These are phyloP conservation scores for Acrodontium crateriforme DNA, from an alignment of 2,329 filamentous ascomycete species.

Conservation along the genomic window DNA sequence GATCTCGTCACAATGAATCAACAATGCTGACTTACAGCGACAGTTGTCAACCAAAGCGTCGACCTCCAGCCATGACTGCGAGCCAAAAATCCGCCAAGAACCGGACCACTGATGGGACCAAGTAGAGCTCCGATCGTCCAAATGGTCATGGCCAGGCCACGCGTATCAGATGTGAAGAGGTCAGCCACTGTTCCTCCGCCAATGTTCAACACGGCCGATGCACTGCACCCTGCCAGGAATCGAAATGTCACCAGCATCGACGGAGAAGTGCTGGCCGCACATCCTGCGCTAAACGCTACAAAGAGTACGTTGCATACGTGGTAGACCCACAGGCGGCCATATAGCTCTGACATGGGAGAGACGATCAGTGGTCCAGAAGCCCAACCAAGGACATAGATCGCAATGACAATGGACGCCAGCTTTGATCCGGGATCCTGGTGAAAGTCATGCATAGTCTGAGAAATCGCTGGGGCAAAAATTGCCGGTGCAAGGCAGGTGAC, in stretches of 20 bases:
- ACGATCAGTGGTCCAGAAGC: constrained; percentile 32
- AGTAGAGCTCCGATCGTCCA: constrained; percentile 44
- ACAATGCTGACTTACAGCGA: constrained; percentile 10
- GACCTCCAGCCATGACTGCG: constrained; percentile 42
- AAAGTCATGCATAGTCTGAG: constrained; percentile 49
- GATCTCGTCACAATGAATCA: too few species aligned
- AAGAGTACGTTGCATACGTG: constrained; percentile 31
- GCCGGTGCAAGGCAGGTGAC: constrained; percentile 39
- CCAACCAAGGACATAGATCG: constrained; percentile 43
- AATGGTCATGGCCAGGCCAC: constrained; percentile 45
- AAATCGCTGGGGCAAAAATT: constrained; percentile 55
- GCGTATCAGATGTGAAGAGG: constrained; percentile 43
- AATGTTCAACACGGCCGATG: constrained; percentile 43
- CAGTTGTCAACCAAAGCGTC: constrained; percentile 34
- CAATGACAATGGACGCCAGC: constrained; percentile 50
- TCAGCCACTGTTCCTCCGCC: constrained; percentile 53
- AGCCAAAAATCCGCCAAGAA: constrained; percentile 41
- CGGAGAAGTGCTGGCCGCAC: neutral
- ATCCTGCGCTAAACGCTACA: constrained; percentile 17
- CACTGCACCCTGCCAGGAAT: constrained; percentile 30
- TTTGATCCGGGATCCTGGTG: constrained; percentile 34
- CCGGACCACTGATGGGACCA: constrained; percentile 44
- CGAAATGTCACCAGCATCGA: constrained; percentile 8
- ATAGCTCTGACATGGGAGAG: constrained; percentile 32
- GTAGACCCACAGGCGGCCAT: constrained; percentile 26